Evolutionary conservation across 177 flowering plant species (phyloP).

Genomic region (Telopea speciosissima): DNA sequence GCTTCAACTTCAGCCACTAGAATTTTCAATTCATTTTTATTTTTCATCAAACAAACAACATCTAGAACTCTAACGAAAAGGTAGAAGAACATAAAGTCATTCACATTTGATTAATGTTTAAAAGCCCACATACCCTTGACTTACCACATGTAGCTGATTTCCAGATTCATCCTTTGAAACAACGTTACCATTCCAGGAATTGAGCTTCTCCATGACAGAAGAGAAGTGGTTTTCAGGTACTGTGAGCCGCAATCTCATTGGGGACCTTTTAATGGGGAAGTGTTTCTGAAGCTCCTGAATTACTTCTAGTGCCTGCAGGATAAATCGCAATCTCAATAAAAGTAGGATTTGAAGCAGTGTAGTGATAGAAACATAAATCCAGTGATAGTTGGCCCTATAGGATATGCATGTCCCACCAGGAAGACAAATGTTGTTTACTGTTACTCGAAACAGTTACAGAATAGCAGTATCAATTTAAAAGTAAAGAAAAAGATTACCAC

Average conservation of each 20-base stretch:
- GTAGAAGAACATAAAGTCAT: not conserved
- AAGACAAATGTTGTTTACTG: too few relatives aligned
- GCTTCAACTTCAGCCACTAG: too few relatives aligned
- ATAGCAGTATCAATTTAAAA: too few relatives aligned
- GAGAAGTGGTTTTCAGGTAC: constrained; percentile 38
- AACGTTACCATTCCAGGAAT: constrained; percentile 51
- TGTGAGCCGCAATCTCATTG: constrained; percentile 68
- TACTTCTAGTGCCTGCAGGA: constrained; percentile 79
- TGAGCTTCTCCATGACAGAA: constrained; percentile 62
- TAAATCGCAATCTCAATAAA: not conserved
- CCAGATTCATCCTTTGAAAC: constrained; percentile 70
- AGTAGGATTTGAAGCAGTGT: not conserved
- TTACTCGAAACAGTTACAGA: too few relatives aligned
- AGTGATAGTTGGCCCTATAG: not conserved
- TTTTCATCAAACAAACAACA: too few relatives aligned
- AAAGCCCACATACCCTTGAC: constrained; percentile 15
- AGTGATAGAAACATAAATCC: not conserved
- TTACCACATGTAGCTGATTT: constrained; percentile 61
- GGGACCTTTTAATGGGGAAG: constrained; percentile 82
- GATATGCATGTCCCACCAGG: not conserved
- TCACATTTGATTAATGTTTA: not conserved
- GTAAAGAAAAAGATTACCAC: too few relatives aligned
- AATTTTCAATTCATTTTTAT: too few relatives aligned
- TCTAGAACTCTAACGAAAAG: too few relatives aligned
- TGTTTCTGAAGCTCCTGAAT: constrained; percentile 92